phyloP scores from a whole-genome alignment of 2,329 filamentous ascomycete species.

The Arthrinium phaeospermum region DNA sequence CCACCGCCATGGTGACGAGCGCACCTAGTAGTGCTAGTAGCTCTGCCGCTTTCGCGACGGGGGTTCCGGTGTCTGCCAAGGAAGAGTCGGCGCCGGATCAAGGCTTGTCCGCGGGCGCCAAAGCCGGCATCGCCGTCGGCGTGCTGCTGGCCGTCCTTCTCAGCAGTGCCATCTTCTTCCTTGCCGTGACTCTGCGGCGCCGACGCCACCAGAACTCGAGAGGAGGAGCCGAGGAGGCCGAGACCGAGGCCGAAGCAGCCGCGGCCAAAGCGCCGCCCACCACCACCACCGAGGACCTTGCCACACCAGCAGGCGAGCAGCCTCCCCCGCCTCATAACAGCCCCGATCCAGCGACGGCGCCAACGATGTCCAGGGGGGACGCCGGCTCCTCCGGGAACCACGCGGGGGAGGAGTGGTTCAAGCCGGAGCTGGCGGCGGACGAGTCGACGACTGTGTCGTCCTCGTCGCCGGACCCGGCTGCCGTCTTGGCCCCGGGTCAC shows the following conservation, averaged over 20 bases:
- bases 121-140: slow-evolving; percentile 1
- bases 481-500: neutral
- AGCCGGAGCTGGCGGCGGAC: slow-evolving; percentile 30
- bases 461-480: neutral
- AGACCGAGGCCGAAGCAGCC: slow-evolving; percentile 17
- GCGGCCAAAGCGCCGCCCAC: neutral
- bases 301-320: neutral
- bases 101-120: neutral
- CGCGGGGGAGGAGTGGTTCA: slow-evolving; percentile 22
- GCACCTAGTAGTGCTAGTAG: neutral
- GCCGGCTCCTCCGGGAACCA: neutral
- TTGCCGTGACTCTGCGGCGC: neutral
- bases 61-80: neutral
- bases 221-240: neutral
- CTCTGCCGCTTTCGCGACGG: neutral
- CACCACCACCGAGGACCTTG: neutral
- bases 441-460: slow-evolving; percentile 18
- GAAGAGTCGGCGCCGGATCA: neutral
- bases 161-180: slow-evolving; percentile 10
- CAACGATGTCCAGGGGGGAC: neutral
- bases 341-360: neutral
- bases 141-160: neutral
- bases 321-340: neutral
- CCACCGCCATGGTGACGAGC: neutral
- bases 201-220: neutral